A percentile compares a stretch with the other conserved stretches of the same genome.
phyloP scores from a whole-genome alignment of 192 early-diverging fungal genomes.

The Rhizophlyctis rosea region DNA sequence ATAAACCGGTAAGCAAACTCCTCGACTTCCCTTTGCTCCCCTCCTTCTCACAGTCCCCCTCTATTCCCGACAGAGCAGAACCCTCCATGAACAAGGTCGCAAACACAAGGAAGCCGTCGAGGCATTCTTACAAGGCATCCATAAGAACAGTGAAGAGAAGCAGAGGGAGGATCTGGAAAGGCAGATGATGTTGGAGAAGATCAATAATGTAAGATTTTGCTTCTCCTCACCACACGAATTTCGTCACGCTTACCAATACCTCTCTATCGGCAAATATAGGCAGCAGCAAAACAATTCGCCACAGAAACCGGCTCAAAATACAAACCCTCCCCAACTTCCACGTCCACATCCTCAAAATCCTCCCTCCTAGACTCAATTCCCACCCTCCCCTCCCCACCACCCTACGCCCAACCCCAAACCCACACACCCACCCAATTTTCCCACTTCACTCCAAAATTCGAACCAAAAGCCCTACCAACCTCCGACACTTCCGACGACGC shows the following conservation, averaged over 20 bases:
- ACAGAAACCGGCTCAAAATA: constrained; percentile 7
- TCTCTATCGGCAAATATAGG: background rate
- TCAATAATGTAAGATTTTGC: constrained; percentile 13
- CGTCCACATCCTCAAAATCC: too few relatives aligned
- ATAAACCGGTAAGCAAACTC: constrained; percentile 66
- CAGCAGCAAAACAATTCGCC: constrained; percentile 23
- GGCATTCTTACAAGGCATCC: constrained; percentile 65
- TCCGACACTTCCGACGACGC: too few relatives aligned
- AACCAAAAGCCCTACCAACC: too few relatives aligned
- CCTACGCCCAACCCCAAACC: background rate
- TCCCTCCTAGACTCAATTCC: background rate
- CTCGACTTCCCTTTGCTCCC: constrained; percentile 1
- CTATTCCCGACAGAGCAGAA: constrained; percentile 45
- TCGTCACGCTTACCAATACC: background rate
- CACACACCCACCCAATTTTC: background rate
- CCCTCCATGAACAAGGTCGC: constrained; percentile 70
- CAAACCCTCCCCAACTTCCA: background rate
- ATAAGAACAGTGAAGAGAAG: constrained; percentile 56
- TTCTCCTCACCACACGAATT: background rate
- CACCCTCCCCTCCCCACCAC: background rate
- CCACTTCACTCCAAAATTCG: too few relatives aligned
- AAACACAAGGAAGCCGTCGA: constrained; percentile 85
- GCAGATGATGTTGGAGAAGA: constrained; percentile 18
- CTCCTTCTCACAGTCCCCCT: background rate
- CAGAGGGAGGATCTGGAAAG: constrained; percentile 60